A percentile compares a stretch with the other conserved stretches of the same genome.
Conservation (phyloP, 2,329 filamentous ascomycete species). For the Fusarium clavum region DNA sequence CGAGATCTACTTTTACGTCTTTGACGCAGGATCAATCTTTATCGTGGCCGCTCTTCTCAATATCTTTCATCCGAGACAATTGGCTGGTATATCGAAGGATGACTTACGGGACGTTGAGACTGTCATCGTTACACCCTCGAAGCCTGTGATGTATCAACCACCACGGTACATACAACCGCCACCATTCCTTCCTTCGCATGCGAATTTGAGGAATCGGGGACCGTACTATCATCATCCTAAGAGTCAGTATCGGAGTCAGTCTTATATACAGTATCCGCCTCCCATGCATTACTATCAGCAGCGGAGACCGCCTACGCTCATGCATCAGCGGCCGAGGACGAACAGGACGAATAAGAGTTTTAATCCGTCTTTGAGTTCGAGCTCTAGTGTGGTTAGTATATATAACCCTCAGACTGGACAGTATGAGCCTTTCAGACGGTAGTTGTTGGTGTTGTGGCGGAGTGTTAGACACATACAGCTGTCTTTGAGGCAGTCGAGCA, state of each 20-base stretch:
- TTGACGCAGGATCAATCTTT: slow-evolving; percentile 51
- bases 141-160: background rate
- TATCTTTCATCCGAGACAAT: slow-evolving; percentile 21
- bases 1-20: slow-evolving; percentile 51
- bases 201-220: slow-evolving; percentile 1
- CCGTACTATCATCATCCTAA: slow-evolving; percentile 3
- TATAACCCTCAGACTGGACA: slow-evolving; percentile 20
- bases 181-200: slow-evolving; percentile 4
- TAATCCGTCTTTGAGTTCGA: slow-evolving; percentile 12
- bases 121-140: background rate
- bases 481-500: background rate
- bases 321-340: slow-evolving; percentile 14
- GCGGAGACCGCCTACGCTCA: slow-evolving; percentile 3
- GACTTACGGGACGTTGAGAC: slow-evolving; percentile 3
- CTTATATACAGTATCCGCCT: slow-evolving; percentile 14
- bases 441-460: background rate
- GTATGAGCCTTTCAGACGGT: slow-evolving; percentile 17
- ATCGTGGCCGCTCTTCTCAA: slow-evolving; percentile 34
- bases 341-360: slow-evolving; percentile 24
- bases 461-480: background rate
- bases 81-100: background rate
- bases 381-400: slow-evolving; percentile 18
- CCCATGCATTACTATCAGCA: slow-evolving; percentile 20
- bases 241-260: slow-evolving; percentile 3
- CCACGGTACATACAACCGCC: background rate